Evolutionary conservation across 2,329 filamentous ascomycete species (phyloP).

Genomic region (Conoideocrella luteorostrata): DNA sequence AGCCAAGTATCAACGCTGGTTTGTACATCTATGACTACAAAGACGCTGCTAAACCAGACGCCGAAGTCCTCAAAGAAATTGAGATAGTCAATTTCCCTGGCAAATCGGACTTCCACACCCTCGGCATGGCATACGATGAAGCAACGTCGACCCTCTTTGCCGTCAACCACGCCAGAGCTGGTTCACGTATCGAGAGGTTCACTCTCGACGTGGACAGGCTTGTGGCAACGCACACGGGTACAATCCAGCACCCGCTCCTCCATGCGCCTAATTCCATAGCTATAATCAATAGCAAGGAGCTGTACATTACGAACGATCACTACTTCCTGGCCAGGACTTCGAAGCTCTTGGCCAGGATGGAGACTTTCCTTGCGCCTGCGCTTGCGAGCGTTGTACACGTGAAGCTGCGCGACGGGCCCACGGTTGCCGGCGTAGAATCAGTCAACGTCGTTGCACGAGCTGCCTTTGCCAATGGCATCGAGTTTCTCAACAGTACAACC

Average conservation of each 20-base stretch:
- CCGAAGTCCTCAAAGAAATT: slow-evolving; percentile 16
- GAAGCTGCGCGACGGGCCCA: slow-evolving; percentile 8
- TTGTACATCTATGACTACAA: slow-evolving; percentile 34
- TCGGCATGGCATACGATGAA: slow-evolving; percentile 33
- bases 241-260: slow-evolving; percentile 32
- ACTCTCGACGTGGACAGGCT: slow-evolving; percentile 25
- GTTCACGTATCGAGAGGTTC: slow-evolving; percentile 33
- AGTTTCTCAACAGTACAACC: slow-evolving; percentile 30
- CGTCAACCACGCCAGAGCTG: slow-evolving; percentile 28
- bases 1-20: slow-evolving; percentile 17
- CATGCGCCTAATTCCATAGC: slow-evolving; percentile 33
- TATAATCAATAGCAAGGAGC: slow-evolving; percentile 25
- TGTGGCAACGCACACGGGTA: slow-evolving; percentile 28
- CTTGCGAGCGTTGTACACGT: slow-evolving; percentile 31
- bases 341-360: slow-evolving; percentile 21
- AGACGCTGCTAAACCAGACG: slow-evolving; percentile 6
- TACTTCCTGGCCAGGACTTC: slow-evolving; percentile 21
- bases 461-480: slow-evolving; percentile 36
- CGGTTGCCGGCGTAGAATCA: neutral
- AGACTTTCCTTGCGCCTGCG: slow-evolving; percentile 28
- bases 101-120: slow-evolving; percentile 30
- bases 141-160: slow-evolving; percentile 28
- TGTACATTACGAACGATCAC: slow-evolving; percentile 37
- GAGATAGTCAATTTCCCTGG: slow-evolving; percentile 17
- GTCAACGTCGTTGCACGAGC: slow-evolving; percentile 25